Conservation (phyloP, 345 rosid species). For the Melaleuca alternifolia region DNA sequence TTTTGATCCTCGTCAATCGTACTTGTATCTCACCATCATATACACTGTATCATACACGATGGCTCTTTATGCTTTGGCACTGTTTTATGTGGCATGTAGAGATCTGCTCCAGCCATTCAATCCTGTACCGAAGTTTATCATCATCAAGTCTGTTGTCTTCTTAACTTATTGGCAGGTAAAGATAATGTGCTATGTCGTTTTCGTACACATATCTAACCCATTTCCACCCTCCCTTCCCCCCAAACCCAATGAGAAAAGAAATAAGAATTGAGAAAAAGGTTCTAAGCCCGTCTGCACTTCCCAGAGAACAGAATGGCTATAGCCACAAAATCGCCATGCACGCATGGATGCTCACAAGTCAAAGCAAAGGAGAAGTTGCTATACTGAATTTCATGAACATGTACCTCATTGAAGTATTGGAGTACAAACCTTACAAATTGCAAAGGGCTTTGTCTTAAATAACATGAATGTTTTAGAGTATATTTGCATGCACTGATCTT, state of each 20-base stretch:
- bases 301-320: not conserved
- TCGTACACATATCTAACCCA: not conserved
- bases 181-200: not conserved
- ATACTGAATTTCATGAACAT: not conserved
- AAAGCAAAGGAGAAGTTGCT: not conserved
- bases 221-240: not conserved
- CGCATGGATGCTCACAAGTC: not conserved
- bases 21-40: constrained; percentile 85
- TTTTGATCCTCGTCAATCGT: constrained; percentile 80
- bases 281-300: not conserved
- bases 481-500: not conserved
- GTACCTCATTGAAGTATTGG: not conserved
- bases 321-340: not conserved
- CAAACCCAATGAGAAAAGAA: not conserved
- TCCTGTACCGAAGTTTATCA: constrained; percentile 94
- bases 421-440: not conserved
- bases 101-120: constrained; percentile 98
- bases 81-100: constrained; percentile 93
- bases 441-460: not conserved
- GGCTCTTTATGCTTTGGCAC: constrained; percentile 81
- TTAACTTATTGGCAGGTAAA: constrained; percentile 97
- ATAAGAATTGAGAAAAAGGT: not conserved
- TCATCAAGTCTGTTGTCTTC: constrained; percentile 94
- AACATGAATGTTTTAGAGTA: not conserved
- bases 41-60: constrained; percentile 82